Evolutionary conservation across 2,329 filamentous ascomycete genomes (phyloP).

Genomic region (Diaporthe citriasiana): DNA sequence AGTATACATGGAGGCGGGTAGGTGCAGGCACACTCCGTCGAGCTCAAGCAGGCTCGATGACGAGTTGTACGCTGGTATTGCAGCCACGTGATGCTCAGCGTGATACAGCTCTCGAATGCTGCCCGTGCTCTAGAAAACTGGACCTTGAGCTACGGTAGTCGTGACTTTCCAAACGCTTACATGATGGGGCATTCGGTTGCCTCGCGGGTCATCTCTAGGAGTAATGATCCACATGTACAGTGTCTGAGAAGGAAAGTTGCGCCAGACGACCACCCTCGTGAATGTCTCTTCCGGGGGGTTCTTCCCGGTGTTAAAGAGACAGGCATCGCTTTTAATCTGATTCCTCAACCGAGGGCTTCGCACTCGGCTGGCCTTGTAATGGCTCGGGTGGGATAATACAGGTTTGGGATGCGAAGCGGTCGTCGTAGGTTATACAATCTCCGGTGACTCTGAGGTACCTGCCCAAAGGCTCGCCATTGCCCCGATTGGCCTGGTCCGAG

Average conservation of each 20-base stretch:
- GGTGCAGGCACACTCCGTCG: background rate
- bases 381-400: background rate
- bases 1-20: background rate
- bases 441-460: slow-evolving; percentile 17
- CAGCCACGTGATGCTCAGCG: slow-evolving; percentile 18
- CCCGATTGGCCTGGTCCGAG: slow-evolving; percentile 18
- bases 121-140: background rate
- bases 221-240: slow-evolving; percentile 7
- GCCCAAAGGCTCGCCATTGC: slow-evolving; percentile 10
- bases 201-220: background rate
- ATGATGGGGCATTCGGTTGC: background rate
- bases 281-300: background rate
- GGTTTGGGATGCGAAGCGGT: background rate
- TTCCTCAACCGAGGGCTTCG: background rate
- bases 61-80: background rate
- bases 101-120: background rate
- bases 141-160: slow-evolving; percentile 8
- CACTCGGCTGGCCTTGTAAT: slow-evolving; percentile 6
- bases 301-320: background rate
- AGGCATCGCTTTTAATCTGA: background rate
- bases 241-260: background rate
- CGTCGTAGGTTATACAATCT: slow-evolving; percentile 10
- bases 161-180: slow-evolving; percentile 2
- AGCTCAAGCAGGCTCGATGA: slow-evolving; percentile 12
- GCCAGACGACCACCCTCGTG: background rate